Base-by-base conservation (phyloP, 164 flowering plant species). In the Houttuynia cordata region DNA sequence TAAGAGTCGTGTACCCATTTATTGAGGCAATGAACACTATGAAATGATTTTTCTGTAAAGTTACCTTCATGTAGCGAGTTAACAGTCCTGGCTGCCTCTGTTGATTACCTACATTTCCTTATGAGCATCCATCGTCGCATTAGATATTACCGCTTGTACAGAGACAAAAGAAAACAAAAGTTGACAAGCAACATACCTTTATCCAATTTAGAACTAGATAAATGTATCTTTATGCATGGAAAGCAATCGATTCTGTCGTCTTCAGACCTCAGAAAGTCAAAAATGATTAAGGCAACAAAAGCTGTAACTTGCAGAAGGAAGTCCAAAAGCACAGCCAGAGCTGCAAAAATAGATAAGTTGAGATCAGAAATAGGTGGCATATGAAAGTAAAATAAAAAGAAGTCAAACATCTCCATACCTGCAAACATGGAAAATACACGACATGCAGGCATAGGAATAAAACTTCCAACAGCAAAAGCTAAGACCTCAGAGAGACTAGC, bases 341-440 rank as follows among this genome's bases (percentile, higher is more conserved):
- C 99, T 94, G 84, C 78, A 76, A 23, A 59, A 62, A 4, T n/a
- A 57, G 24, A 37, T 10, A 59, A 56, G 60, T 24, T 53, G 39
- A 62, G 34, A 62, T 50, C 62, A 66, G 23, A 6, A 61, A n/a
- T 53, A 30, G 51, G 13, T n/a, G 34, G 1, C 37, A 30, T 9
- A 24, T 18, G 22, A 14, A 13, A 4, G 54, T 51, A 21, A 60
- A 59, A 22, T 3, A 24, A 66, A 58, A 22, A 51, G 24, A 57
- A 25, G 24, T 8, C n/a, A n/a, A n/a, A 63, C n/a, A 58, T 58
- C 20, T 17, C 59, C 70, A 60, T 21, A 91, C 99, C 99, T 69
- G 99, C 97, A 78, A 91, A 91, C 99, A 94, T 94, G 63, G 99
- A 94, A 68, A 94, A 94, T 40, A 91, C 91, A 53, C 97, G 96